Evolutionary conservation across 768 basidiomycete species (phyloP), one percentile per base, ranked within the genome.

Genomic region (Mycena olivaceomarginata): DNA sequence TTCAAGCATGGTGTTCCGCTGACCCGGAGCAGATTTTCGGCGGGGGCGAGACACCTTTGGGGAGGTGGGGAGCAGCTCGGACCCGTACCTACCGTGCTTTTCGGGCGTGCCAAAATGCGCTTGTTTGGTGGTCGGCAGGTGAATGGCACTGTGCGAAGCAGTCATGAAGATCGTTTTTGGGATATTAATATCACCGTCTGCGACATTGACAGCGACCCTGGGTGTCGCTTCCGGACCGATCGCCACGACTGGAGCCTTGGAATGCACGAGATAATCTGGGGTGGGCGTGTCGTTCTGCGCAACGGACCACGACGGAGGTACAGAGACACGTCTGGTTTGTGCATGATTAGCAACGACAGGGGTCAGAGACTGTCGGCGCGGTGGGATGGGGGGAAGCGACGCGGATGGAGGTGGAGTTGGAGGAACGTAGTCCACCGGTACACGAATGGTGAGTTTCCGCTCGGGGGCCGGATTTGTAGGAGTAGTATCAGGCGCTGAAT

Each of bases 351-450:
- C 15, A 20, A 66, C 45, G 71, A 76, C 62, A 74, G 77, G 73
- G 62, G 77, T 60, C 6, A 75, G 41, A 15, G 77, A 78, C 11
- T 68, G 70, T 20, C 59, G 45, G 4, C 39, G 73, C 9, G 56
- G 56, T 6, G 77, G 77, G 31, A 79, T 65, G 25, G 74, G 67
- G 18, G 74, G 74, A n/a, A 78, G 66, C 45, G 40, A 41, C 1
- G 77, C 77, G 0, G 77, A 79, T 2, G 74, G 71, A 12, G 77
- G 77, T 9, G 77, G 77, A 4, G 77, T 75, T 15, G 77, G 77
- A n/a, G 77, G 77, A 10, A 48, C 62, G 45, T 79, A 75, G 39
- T 76, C 77, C 45, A 79, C 46, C 5, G 77, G 77, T 12, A 79
- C 77, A 5, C 71, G 77, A 20, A 79, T 79, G 18, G 62, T 69